These are phyloP conservation scores for Adiantum capillusveneris DNA, from an alignment of 75 land plant genomes.

Conservation along the genomic window DNA sequence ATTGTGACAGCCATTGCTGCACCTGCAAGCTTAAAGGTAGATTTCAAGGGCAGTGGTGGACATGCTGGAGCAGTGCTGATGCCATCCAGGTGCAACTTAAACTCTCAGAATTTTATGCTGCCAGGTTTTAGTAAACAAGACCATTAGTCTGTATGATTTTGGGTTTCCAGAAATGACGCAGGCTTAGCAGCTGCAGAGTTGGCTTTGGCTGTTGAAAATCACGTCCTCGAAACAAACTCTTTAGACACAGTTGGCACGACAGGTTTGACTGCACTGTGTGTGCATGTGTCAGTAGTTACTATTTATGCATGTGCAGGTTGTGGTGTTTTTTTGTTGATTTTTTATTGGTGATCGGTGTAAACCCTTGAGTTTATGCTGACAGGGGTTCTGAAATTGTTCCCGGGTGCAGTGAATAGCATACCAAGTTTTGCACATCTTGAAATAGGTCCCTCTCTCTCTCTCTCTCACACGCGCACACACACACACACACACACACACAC, in stretches of 20 bases:
- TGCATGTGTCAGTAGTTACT: too few species aligned
- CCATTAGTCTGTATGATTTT: too few species aligned
- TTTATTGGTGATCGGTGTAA: too few species aligned
- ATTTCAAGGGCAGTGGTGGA: conserved; percentile 88
- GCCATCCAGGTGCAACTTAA: conserved; percentile 42
- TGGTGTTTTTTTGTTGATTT: too few species aligned
- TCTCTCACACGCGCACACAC: too few species aligned
- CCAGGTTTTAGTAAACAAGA: too few species aligned
- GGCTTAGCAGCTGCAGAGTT: conserved; percentile 96
- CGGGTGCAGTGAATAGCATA: conserved; percentile 93
- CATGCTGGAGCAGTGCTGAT: conserved; percentile 98
- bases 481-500: too few species aligned
- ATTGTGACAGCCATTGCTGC: conserved; percentile 98
- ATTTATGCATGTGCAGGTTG: too few species aligned
- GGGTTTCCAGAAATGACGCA: conserved; percentile 78
- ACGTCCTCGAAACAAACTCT: conserved; percentile 86
- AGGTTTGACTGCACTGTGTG: conserved; percentile 53
- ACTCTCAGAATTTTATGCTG: too few species aligned
- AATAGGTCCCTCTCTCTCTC: conserved; percentile 40
- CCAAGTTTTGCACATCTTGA: conserved; percentile 85
- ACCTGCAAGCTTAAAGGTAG: conserved; percentile 93
- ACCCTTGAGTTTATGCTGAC: neutral
- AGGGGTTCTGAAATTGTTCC: conserved; percentile 47
- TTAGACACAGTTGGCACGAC: conserved; percentile 92
- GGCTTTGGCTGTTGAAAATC: conserved; percentile 86